Evolutionary conservation across 164 flowering plant species (phyloP).

Genomic region (Pachysandra terminalis): DNA sequence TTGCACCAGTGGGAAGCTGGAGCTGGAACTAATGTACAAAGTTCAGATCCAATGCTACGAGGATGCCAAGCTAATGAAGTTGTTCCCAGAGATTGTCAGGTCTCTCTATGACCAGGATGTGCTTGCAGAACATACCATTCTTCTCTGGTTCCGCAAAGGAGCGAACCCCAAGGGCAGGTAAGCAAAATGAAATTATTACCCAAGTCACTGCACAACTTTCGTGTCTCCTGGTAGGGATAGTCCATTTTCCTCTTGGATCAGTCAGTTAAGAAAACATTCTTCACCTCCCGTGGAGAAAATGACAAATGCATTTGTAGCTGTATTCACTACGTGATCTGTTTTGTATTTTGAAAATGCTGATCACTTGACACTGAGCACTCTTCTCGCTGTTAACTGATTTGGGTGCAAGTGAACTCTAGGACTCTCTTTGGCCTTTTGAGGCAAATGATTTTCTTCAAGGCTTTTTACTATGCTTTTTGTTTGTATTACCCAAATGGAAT

Average conservation of each 20-base stretch:
- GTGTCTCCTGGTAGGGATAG: background rate
- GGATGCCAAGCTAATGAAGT: constrained; percentile 94
- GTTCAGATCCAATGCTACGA: constrained; percentile 96
- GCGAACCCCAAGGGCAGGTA: constrained; percentile 97
- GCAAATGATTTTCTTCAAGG: no score
- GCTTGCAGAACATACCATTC: constrained; percentile 95
- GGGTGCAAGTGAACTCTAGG: no score
- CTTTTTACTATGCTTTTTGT: background rate
- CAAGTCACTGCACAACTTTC: background rate
- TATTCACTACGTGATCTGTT: background rate
- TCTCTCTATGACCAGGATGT: constrained; percentile 94
- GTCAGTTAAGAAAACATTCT: no score
- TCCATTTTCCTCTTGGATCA: no score
- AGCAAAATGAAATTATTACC: background rate
- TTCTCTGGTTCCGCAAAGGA: constrained; percentile 92
- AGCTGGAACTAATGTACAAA: constrained; percentile 92
- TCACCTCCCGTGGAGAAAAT: no score
- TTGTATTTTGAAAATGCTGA: no score
- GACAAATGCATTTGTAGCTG: no score
- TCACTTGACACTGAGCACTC: no score
- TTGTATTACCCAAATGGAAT: background rate
- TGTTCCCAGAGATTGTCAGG: constrained; percentile 90
- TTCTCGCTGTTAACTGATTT: no score
- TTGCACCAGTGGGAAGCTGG: constrained; percentile 88
- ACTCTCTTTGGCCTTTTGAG: no score